Conservation (phyloP, 2,329 filamentous ascomycete species). For the Alternaria consortialis region DNA sequence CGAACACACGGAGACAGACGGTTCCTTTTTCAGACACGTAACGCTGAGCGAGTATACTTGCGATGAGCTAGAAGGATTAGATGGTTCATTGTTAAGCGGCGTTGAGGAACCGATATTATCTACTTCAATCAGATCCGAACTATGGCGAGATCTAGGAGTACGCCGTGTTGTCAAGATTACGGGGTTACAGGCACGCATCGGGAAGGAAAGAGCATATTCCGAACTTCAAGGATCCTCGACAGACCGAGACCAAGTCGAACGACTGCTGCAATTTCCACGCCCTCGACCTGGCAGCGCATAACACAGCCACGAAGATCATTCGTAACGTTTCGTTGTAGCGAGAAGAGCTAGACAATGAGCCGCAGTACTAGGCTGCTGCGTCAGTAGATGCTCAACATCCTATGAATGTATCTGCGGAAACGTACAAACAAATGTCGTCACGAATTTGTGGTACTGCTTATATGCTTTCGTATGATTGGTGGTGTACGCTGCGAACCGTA, state of each 20-base stretch:
- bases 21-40: neutral
- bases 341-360: too few species aligned
- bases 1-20: neutral
- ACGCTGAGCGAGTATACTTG: neutral
- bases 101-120: neutral
- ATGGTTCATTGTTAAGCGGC: neutral
- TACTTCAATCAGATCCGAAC: neutral
- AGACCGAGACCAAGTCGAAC: too few species aligned
- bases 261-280: too few species aligned
- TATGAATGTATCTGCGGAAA: neutral
- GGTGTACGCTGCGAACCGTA: neutral
- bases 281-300: too few species aligned
- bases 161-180: neutral
- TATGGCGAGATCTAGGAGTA: neutral
- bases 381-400: too few species aligned
- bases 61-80: neutral
- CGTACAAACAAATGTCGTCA: neutral
- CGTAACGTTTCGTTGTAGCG: neutral
- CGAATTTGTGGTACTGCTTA: neutral
- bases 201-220: too few species aligned
- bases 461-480: neutral
- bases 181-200: neutral
- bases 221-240: too few species aligned
- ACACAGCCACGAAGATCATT: too few species aligned
- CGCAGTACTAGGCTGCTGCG: too few species aligned